Base-by-base conservation (phyloP, 2,329 filamentous ascomycete genomes). In the Paramyrothecium roridum region DNA sequence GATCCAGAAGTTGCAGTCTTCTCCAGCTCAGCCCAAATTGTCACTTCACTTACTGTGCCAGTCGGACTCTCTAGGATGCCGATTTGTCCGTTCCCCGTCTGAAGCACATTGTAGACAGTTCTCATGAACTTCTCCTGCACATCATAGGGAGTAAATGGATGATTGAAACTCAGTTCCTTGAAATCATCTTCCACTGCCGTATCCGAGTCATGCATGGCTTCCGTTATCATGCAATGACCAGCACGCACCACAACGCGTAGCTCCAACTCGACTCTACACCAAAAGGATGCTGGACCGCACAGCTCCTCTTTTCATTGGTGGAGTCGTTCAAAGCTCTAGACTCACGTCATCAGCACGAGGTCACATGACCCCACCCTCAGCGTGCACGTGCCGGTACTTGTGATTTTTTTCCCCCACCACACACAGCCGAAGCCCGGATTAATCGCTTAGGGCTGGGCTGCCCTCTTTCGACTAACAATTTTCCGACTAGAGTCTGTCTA, bases 31-130 rank as follows among this genome's bases (percentile, higher is more conserved):
- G 10, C 26, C 26, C 10, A n/a, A n/a, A n/a, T n/a, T n/a, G 10
- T 30, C 26, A 7, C 8, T 13, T 40, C 3, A 72, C 74, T 60
- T 67, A 82, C 81, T 59, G 85, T 89, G 70, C 93, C 93, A 46
- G 93, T 97, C n/a, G 93, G 93, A 48, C 91, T 96, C 68, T 97
- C 93, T 48, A 97, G 87, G 47, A 97, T 92, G 30, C 90, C 93
- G 49, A 96, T 80, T 66, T 93, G 90, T 10, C 90, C 88, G 46
- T 88, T 71, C 4, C 83, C 82, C 22, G 66, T 66, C 62, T 96
- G 86, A 23, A 96, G 82, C 57, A 91, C 90, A 51, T 84, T 75
- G 67, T 96, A 96, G 6, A 95, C 81, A 1, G 88, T 83, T 61
- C 80, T 85, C 93, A 97, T 97, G 67, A 97, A 96, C 62, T 93